Evolutionary conservation across 2,329 filamentous ascomycete genomes (phyloP).

Genomic region (Thielaviopsis ethacetica): DNA sequence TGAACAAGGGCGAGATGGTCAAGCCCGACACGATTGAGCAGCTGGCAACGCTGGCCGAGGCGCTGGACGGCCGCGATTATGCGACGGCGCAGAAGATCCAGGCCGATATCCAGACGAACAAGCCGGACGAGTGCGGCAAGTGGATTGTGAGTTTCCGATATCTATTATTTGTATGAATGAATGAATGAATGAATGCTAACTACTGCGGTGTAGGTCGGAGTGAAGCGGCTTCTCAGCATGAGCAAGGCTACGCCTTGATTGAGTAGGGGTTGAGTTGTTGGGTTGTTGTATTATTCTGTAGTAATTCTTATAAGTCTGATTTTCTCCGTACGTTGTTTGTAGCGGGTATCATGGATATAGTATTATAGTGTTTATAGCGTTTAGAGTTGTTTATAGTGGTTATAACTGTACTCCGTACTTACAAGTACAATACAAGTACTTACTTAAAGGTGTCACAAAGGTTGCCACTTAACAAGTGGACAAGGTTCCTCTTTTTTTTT

Average conservation of each 20-base stretch:
- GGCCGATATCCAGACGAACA: conserved; percentile 59
- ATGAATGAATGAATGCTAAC: conserved; percentile 24
- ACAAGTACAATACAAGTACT: too few relatives aligned
- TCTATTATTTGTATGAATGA: not conserved
- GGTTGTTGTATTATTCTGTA: not conserved
- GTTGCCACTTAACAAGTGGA: not conserved
- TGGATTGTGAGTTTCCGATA: conserved; percentile 55
- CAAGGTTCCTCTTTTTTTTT: not conserved
- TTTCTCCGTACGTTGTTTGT: too few relatives aligned
- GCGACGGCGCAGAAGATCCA: conserved; percentile 51
- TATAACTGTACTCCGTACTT: too few relatives aligned
- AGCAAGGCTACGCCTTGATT: conserved; percentile 52
- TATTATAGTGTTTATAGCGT: too few relatives aligned
- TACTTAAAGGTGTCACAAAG: too few relatives aligned
- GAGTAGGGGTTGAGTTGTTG: not conserved
- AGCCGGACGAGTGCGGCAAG: conserved; percentile 64
- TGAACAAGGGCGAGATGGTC: conserved; percentile 88
- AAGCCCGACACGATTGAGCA: conserved; percentile 60
- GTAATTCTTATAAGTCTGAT: too few relatives aligned
- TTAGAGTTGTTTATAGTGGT: too few relatives aligned
- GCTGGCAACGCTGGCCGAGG: conserved; percentile 46
- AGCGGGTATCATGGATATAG: too few relatives aligned
- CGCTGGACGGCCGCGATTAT: conserved; percentile 54
- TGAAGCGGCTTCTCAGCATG: conserved; percentile 66
- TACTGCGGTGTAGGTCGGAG: conserved; percentile 39